Base-by-base conservation (phyloP, 192 early-diverging fungal genomes). In the Umbelopsis sp. region DNA sequence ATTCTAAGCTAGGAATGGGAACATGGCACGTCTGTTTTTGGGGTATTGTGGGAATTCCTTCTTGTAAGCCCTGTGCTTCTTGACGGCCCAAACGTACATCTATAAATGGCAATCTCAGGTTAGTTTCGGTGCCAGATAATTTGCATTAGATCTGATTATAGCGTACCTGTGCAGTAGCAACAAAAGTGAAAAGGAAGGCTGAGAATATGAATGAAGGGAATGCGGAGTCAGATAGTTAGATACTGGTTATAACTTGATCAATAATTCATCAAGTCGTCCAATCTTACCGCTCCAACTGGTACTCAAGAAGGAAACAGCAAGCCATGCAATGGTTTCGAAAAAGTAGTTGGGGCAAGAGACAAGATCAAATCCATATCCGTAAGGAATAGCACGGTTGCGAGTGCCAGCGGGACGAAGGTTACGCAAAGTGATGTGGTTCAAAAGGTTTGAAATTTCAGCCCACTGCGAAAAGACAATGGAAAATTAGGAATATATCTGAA, bases 51-150 rank as follows among this genome's bases (percentile, higher is more conserved):
- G 85, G 84, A 98, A 98, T 79, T 98, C 97, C 73, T 91, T 91
- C 71, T 80, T 84, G 78, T 98, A 98, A 54, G 86, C 84, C 71
- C 88, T 88, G 84, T 97, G 95, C 86, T 98, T 98, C 88, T 98
- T 98, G 75, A 96, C 71, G 4, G 97, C 97, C 97, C 97, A 98
- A 10, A 92, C 29, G 71, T 92, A 93, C 96, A 97, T 97, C 80
- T 49, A 16, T 49, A 4, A 49, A n/a, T 16, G 4, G 20, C 6
- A 1, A 20, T 44, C 12, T 5, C 12, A n/a, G 20, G 16, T 49
- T 49, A 49, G 47, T 17, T 17, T 4, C 36, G 5, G 2, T 41
- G 1, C n/a, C n/a, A n/a, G n/a, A 44, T 44, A 44, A 2, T 49
- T 20, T 1, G 47, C 16, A 17, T 17, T 44, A 44, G 47, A 2